A percentile compares a stretch with the other conserved stretches of the same genome.
Conservation (phyloP, 192 early-diverging fungal species). For the Chytriomyces sp. region DNA sequence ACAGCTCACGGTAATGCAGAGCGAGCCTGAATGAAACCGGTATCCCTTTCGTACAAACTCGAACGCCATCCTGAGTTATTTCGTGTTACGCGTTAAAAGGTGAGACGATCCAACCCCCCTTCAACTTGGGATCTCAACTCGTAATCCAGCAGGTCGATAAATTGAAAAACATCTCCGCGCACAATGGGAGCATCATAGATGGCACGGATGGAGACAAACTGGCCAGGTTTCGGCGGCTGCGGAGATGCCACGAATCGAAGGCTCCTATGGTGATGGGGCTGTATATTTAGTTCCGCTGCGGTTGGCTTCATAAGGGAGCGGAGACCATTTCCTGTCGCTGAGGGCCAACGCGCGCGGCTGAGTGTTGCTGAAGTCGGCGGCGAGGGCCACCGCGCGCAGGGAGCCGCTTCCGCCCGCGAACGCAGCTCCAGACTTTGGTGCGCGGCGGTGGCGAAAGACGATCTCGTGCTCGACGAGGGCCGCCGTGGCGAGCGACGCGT, state of each 20-base stretch:
- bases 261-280: background rate
- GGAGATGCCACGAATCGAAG: slow-evolving; percentile 7
- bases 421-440: background rate
- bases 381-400: background rate
- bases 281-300: too few relatives aligned
- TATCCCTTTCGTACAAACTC: slow-evolving; percentile 8
- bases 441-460: background rate
- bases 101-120: background rate
- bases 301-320: too few relatives aligned
- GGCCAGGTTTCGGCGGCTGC: slow-evolving; percentile 13
- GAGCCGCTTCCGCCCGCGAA: background rate
- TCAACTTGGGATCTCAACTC: background rate
- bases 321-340: background rate
- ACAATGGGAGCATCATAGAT: slow-evolving; percentile 6
- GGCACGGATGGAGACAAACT: background rate
- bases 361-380: background rate
- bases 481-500: background rate
- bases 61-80: slow-evolving; percentile 1
- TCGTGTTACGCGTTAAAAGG: too few relatives aligned
- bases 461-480: slow-evolving; percentile 6
- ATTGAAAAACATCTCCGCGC: background rate
- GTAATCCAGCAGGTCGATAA: slow-evolving; percentile 1
- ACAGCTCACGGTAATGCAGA: slow-evolving; percentile 1
- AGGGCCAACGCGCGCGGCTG: background rate
- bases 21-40: background rate